These are phyloP conservation scores for Leishmania arabica DNA, from an alignment of 208 protist genomes.

Conservation along the genomic window DNA sequence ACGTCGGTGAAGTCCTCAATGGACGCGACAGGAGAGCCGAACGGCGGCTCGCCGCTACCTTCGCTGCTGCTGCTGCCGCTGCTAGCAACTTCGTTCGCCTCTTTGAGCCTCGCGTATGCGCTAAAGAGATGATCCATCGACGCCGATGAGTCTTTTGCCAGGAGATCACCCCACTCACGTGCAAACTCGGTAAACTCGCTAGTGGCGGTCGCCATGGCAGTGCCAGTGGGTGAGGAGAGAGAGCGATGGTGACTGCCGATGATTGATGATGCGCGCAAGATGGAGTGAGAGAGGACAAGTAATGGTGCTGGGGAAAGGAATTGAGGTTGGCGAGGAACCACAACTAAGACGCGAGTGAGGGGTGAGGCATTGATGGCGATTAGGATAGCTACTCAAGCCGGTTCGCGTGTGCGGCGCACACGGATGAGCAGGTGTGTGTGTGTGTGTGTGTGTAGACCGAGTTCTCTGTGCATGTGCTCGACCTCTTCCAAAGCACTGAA, in stretches of 20 bases:
- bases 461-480: background rate
- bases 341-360: background rate
- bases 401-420: background rate
- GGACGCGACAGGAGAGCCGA: background rate
- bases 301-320: background rate
- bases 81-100: background rate
- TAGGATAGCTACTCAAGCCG: background rate
- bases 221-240: background rate
- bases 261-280: background rate
- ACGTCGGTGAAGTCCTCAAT: constrained; percentile 32
- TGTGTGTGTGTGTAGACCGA: background rate
- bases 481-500: background rate
- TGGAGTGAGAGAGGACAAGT: background rate
- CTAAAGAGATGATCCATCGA: constrained; percentile 23
- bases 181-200: constrained; percentile 19
- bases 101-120: background rate
- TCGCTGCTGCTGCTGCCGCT: background rate
- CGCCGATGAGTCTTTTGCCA: constrained; percentile 13
- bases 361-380: background rate
- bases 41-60: background rate
- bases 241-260: background rate
- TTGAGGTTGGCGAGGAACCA: background rate
- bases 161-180: constrained; percentile 20
- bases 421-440: too few relatives aligned
- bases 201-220: constrained; percentile 1